Conservation (phyloP, 257 asterid species). For the Solanum lycopersicoides region DNA sequence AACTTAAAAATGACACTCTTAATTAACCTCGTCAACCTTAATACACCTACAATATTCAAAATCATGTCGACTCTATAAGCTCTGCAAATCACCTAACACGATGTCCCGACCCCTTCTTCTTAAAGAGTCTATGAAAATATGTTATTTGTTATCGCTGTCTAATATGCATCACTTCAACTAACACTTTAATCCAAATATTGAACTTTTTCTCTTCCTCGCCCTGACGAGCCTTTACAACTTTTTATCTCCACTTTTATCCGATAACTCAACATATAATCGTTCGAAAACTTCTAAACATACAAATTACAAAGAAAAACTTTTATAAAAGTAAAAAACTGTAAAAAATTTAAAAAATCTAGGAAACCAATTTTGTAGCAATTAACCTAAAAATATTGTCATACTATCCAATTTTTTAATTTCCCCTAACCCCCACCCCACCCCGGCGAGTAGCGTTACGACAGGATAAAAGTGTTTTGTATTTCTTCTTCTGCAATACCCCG, state of each 20-base stretch:
- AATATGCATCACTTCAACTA: background rate
- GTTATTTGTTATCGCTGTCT: background rate
- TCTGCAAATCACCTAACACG: background rate
- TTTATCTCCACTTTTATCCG: too few species aligned
- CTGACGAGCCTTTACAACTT: background rate
- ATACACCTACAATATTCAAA: background rate
- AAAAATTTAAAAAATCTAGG: background rate
- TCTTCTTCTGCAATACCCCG: background rate
- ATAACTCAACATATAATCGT: too few species aligned
- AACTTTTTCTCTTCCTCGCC: background rate
- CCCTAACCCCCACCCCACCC: background rate
- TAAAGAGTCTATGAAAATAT: too few species aligned
- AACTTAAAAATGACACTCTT: background rate
- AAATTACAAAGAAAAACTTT: too few species aligned
- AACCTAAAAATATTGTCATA: background rate
- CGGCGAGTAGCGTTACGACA: background rate
- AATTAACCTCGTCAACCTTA: background rate
- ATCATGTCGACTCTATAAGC: fast-evolving
- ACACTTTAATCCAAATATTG: background rate
- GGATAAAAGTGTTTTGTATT: background rate
- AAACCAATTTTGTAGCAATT: background rate
- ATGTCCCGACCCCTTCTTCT: background rate
- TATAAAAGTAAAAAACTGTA: too few species aligned
- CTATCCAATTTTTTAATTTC: background rate
- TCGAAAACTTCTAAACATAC: too few species aligned